phyloP scores from a whole-genome alignment of 108 stramenopile species.

The Craspedostauros australis region DNA sequence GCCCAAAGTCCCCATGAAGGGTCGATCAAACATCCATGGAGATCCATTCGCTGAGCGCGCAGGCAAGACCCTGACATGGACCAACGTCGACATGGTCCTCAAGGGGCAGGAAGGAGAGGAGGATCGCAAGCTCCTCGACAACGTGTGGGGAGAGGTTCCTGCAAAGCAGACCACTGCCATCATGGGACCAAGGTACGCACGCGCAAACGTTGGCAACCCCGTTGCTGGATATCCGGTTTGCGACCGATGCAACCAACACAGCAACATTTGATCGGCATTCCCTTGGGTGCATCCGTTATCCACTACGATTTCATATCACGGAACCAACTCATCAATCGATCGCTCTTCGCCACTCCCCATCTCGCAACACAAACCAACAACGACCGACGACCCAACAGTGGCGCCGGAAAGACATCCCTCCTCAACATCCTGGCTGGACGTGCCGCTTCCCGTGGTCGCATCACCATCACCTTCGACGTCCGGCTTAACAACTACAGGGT shows the following conservation, averaged over 20 bases:
- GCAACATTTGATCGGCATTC: not conserved
- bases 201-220: not conserved
- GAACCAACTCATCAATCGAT: too few relatives aligned
- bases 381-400: not conserved
- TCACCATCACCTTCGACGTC: slow-evolving; percentile 49
- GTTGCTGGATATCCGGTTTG: not conserved
- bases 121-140: slow-evolving; percentile 39
- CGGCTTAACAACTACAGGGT: slow-evolving; percentile 58
- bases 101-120: slow-evolving; percentile 9
- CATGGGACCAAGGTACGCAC: slow-evolving; percentile 55
- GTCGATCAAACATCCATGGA: too few relatives aligned
- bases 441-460: slow-evolving; percentile 19
- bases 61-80: slow-evolving; percentile 54
- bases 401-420: slow-evolving; percentile 72
- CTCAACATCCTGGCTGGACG: slow-evolving; percentile 79
- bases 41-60: slow-evolving; percentile 62
- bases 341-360: too few relatives aligned
- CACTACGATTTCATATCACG: too few relatives aligned
- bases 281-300: too few relatives aligned
- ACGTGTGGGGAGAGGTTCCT: slow-evolving; percentile 72
- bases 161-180: slow-evolving; percentile 56
- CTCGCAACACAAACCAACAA: not conserved
- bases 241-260: not conserved
- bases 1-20: too few relatives aligned
- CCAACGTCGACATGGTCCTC: slow-evolving; percentile 63